Base-by-base conservation (phyloP, 768 basidiomycete genomes). In the Calocybe indica region DNA sequence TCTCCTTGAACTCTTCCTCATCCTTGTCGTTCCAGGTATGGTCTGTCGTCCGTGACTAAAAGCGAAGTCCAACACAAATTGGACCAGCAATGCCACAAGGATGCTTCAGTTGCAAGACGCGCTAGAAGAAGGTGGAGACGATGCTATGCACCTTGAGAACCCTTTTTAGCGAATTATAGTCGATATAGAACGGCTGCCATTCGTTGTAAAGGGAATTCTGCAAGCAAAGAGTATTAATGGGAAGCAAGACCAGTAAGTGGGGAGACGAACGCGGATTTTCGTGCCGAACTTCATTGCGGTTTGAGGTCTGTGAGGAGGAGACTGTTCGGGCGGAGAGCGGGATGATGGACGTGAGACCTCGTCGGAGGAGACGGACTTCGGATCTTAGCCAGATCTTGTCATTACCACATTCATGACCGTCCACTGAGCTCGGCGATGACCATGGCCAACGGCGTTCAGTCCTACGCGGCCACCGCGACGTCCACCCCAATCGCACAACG, bases 181-280 rank as follows among this genome's bases (percentile, higher is more conserved):
- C 81, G 48, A 97, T 76, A 61, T 97, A 97, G 58, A 84, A 88
- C 2, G 85, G 85, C 13, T 83, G 77, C 93, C 93, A 96, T 75
- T 92, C 93, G 54, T 75, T 78, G 66, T 94, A 96, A 37, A 92
- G 75, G 57, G 88, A 86, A 42, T 79, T 81, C 90, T 93, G 60
- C 35, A 12, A 36, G 12, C 35, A 33, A 28, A 42, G 22, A 43
- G 30, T 44, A 28, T 37, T 22, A 32, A 31, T 37, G 30, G 46
- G 12, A 38, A 34, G 12, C 29, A 2, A 40, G 10, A 31, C 39
- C 8, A 32, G 15, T 14, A 5, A 22, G 40, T 11, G 37, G 29
- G 44, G 10, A 43, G 41, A 36, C 51, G 14, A 40, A 49, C 56
- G 40, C 47, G 80, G 50, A 90, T 90, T 65, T 86, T 88, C 45